phyloP scores from a whole-genome alignment of 352 stramenopile species.

The Phytophthora idaei region DNA sequence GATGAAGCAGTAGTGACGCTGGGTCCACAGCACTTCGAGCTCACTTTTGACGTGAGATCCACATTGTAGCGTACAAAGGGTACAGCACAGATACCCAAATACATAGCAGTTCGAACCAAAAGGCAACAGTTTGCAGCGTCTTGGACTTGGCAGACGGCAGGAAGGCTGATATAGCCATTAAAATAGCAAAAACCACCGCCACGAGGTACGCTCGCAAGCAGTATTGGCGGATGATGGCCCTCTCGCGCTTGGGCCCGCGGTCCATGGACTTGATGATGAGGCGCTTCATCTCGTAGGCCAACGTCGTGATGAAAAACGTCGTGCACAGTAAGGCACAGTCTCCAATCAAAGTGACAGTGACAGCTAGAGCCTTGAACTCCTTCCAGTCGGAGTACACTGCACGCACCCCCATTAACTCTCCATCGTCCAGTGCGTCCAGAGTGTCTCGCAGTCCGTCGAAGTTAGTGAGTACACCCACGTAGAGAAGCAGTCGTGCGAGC shows the following conservation, averaged over 20 bases:
- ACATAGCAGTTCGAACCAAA: constrained; percentile 52
- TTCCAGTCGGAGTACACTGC: constrained; percentile 51
- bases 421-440: constrained; percentile 53
- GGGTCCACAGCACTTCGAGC: constrained; percentile 48
- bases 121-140: constrained; percentile 41
- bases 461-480: constrained; percentile 57
- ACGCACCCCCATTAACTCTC: constrained; percentile 55
- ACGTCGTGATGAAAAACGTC: constrained; percentile 67
- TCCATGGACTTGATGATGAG: constrained; percentile 76
- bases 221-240: constrained; percentile 59
- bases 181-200: constrained; percentile 41
- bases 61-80: constrained; percentile 52
- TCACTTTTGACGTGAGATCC: constrained; percentile 56
- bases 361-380: constrained; percentile 42
- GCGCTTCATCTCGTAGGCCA: constrained; percentile 72
- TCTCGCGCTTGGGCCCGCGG: constrained; percentile 53
- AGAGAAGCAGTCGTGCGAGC: constrained; percentile 54
- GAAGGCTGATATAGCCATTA: constrained; percentile 42
- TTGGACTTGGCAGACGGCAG: constrained; percentile 40
- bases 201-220: constrained; percentile 46
- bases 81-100: constrained; percentile 68
- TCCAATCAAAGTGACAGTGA: constrained; percentile 56
- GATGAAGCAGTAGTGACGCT: constrained; percentile 51
- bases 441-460: constrained; percentile 53
- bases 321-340: constrained; percentile 65